Conservation (phyloP, 352 stramenopile genomes). For the Detonula confervacea region DNA sequence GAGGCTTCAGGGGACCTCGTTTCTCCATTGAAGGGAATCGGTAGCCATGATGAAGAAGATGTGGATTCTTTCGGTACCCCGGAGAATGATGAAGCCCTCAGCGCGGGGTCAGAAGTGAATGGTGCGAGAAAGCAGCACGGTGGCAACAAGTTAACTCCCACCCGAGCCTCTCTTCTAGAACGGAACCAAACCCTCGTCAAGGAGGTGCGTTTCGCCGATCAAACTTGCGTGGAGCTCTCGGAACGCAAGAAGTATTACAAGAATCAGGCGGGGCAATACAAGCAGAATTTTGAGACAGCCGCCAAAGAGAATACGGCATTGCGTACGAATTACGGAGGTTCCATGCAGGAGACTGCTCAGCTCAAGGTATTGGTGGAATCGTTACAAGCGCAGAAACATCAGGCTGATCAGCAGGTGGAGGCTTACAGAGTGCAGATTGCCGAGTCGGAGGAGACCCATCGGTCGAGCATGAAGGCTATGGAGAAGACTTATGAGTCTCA, state of each 20-base stretch:
- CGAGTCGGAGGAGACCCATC: conserved; percentile 34
- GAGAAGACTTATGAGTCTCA: conserved; percentile 39
- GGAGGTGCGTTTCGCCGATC: conserved; percentile 84
- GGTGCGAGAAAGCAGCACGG: neutral
- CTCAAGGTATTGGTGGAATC: conserved; percentile 47
- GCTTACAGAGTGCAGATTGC: conserved; percentile 34
- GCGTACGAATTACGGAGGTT: conserved; percentile 33
- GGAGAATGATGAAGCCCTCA: conserved; percentile 10
- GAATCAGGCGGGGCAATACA: conserved; percentile 22
- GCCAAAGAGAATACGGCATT: conserved; percentile 46
- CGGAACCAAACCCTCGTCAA: conserved; percentile 81
- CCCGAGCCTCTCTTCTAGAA: conserved; percentile 53
- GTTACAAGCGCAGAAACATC: conserved; percentile 32
- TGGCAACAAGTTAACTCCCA: conserved; percentile 13
- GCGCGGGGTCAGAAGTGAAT: neutral
- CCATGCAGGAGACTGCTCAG: conserved; percentile 47
- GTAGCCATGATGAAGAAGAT: neutral
- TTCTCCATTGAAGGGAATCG: conserved; percentile 8
- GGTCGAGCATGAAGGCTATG: conserved; percentile 28
- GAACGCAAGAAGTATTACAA: conserved; percentile 63
- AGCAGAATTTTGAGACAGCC: conserved; percentile 29
- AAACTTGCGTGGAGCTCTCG: conserved; percentile 83
- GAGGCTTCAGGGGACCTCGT: conserved; percentile 21
- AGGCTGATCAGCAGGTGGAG: conserved; percentile 34
- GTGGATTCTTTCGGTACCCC: neutral